Percentiles rank a stretch among this genome's conserved stretches.
Evolutionary conservation across 345 rosid species (phyloP).

Genomic region (Camelina hispida): DNA sequence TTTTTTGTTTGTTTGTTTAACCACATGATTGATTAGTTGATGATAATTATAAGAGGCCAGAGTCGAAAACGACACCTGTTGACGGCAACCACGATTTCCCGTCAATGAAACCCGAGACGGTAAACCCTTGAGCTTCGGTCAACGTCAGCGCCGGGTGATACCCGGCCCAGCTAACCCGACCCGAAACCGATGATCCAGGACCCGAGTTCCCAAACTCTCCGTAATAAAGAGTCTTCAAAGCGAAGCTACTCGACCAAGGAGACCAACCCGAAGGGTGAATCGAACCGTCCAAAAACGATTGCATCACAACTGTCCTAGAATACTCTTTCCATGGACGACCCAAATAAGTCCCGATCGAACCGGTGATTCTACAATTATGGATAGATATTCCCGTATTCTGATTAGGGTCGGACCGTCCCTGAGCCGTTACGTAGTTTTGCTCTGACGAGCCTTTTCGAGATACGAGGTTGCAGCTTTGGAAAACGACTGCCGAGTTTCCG

Average conservation of each 20-base stretch:
- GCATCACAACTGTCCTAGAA: conserved; percentile 64
- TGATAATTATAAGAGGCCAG: conserved; percentile 38
- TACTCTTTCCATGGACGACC: conserved; percentile 74
- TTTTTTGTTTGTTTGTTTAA: not conserved
- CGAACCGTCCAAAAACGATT: conserved; percentile 54
- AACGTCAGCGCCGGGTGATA: conserved; percentile 45
- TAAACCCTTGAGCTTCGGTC: conserved; percentile 44
- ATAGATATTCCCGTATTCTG: conserved; percentile 72
- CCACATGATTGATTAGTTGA: not conserved
- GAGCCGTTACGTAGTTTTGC: conserved; percentile 60
- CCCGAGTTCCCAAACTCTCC: conserved; percentile 57
- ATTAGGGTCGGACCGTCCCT: conserved; percentile 62
- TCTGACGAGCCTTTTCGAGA: conserved; percentile 49
- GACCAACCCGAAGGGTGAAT: conserved; percentile 63
- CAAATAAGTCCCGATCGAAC: conserved; percentile 58
- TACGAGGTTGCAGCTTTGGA: conserved; percentile 61
- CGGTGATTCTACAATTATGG: conserved; percentile 57
- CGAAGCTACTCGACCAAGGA: conserved; percentile 42
- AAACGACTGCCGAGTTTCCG: conserved; percentile 66
- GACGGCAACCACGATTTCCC: conserved; percentile 46
- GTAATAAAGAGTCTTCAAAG: conserved; percentile 46
- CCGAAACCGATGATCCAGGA: conserved; percentile 54
- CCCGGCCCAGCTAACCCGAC: conserved; percentile 57
- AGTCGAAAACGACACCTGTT: conserved; percentile 40
- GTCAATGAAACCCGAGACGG: conserved; percentile 39